A percentile compares a stretch with the other conserved stretches of the same genome.
phyloP scores from a whole-genome alignment of 202 grass and related monocot species.

The Schoenoplectus tabernaemontani region DNA sequence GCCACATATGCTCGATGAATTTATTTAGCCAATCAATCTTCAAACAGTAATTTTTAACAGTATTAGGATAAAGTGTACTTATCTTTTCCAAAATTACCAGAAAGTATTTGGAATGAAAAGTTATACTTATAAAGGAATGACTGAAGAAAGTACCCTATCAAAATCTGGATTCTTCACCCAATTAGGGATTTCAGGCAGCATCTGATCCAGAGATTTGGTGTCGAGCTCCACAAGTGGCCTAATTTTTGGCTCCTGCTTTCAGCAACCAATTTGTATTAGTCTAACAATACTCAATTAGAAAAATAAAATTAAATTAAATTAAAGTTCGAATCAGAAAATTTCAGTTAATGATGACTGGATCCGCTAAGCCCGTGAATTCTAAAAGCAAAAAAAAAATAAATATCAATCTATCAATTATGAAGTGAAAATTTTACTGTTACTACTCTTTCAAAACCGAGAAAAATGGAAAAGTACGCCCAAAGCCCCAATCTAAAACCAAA shows the following conservation, averaged over 20 bases:
- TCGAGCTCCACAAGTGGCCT: constrained; percentile 61
- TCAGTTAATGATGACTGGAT: not conserved
- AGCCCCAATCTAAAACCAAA: not conserved
- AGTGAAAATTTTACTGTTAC: not conserved
- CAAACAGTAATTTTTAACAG: not conserved
- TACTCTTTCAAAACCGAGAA: not conserved
- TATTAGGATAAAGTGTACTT: constrained; percentile 3
- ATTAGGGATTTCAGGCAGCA: constrained; percentile 67
- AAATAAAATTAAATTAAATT: not conserved
- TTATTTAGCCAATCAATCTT: constrained; percentile 88
- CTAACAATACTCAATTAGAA: not conserved
- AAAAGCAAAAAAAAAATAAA: not conserved
- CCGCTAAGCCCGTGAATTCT: not conserved
- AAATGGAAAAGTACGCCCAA: not conserved
- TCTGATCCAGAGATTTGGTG: constrained; percentile 43
- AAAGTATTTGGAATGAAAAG: not conserved
- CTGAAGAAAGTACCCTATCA: constrained; percentile 44
- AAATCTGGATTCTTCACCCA: constrained; percentile 85
- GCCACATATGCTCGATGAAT: constrained; percentile 66
- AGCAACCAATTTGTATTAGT: constrained; percentile 4
- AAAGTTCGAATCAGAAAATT: not conserved
- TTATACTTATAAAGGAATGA: not conserved
- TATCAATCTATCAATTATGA: not conserved
- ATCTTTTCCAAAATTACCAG: not conserved
- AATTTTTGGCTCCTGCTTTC: constrained; percentile 45